Evolutionary conservation across 1,284 basidiomycete genomes (phyloP).

Genomic region (Heterobasidion irregulare): DNA sequence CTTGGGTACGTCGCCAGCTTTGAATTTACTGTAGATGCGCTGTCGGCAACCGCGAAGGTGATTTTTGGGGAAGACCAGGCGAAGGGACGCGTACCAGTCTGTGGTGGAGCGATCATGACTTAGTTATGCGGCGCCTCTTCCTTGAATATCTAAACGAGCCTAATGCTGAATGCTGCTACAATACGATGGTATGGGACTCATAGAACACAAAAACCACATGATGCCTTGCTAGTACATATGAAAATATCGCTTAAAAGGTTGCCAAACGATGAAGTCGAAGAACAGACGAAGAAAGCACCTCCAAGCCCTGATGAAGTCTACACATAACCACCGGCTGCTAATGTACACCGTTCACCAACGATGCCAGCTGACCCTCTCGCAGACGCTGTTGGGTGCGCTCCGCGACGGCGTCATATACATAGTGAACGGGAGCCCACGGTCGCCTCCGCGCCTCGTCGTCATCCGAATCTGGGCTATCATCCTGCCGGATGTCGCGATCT

Average conservation of each 20-base stretch:
- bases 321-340: constrained; percentile 9
- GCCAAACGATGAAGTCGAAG: neutral
- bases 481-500: constrained; percentile 14
- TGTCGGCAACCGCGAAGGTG: constrained; percentile 34
- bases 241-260: too few relatives aligned
- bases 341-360: constrained; percentile 31
- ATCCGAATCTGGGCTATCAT: constrained; percentile 26
- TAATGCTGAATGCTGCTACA: too few relatives aligned
- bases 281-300: neutral
- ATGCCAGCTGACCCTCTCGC: constrained; percentile 28
- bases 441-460: constrained; percentile 22
- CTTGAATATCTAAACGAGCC: too few relatives aligned
- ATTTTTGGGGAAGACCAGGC: constrained; percentile 33
- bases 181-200: too few relatives aligned
- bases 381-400: constrained; percentile 62
- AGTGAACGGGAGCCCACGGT: constrained; percentile 41
- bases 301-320: too few relatives aligned
- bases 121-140: neutral
- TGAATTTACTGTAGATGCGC: constrained; percentile 45
- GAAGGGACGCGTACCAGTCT: constrained; percentile 32
- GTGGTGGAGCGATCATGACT: neutral
- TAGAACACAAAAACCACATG: too few relatives aligned
- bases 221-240: too few relatives aligned
- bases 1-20: constrained; percentile 37
- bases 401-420: constrained; percentile 75